Evolutionary conservation across 108 stramenopile species (phyloP).

Genomic region (Discostella stelligeroides): DNA sequence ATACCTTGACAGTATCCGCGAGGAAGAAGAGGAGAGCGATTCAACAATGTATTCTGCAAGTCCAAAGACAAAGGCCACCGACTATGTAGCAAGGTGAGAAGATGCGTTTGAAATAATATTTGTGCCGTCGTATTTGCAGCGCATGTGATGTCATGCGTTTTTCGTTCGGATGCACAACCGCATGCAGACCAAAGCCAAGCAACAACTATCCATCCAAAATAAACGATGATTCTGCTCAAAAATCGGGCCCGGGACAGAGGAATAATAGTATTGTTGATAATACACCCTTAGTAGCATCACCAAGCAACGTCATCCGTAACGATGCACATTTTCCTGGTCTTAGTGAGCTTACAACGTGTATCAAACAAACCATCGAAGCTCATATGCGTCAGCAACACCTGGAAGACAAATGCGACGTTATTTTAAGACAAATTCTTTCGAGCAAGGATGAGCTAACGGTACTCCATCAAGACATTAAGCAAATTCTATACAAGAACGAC

Average conservation of each 20-base stretch:
- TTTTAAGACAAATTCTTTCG: conserved; percentile 13
- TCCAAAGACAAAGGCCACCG: too few species aligned
- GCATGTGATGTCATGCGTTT: too few species aligned
- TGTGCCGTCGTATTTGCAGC: too few species aligned
- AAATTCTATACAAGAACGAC: conserved; percentile 4
- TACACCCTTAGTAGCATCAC: background rate
- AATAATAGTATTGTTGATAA: background rate
- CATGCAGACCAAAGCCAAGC: background rate
- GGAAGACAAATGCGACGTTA: background rate
- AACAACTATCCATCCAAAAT: conserved; percentile 1
- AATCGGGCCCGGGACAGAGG: background rate
- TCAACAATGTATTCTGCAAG: too few species aligned
- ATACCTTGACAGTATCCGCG: too few species aligned
- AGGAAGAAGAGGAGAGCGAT: too few species aligned
- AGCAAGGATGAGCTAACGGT: conserved; percentile 17
- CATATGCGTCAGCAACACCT: background rate
- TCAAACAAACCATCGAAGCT: background rate
- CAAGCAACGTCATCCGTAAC: background rate
- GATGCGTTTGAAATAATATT: too few species aligned
- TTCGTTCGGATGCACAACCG: too few species aligned
- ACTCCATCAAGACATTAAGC: conserved; percentile 23
- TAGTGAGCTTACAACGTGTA: background rate
- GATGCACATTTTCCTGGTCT: background rate
- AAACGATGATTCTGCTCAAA: background rate
- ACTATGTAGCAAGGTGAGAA: too few species aligned